These are phyloP conservation scores for Vanrija pseudolonga DNA, from an alignment of 1,284 basidiomycete genomes.

Conservation along the genomic window DNA sequence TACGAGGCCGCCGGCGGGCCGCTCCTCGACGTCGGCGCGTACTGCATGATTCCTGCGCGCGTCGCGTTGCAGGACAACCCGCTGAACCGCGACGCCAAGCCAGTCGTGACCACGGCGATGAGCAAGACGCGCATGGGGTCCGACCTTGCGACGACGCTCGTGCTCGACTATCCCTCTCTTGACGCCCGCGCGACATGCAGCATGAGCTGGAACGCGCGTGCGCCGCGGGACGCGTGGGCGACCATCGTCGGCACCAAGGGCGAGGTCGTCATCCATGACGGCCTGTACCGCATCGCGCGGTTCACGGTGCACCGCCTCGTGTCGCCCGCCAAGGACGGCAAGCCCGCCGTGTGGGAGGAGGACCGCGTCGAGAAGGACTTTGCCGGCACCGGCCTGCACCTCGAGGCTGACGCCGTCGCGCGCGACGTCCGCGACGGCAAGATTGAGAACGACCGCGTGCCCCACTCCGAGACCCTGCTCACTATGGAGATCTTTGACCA, in stretches of 20 bases:
- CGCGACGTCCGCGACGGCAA: constrained; percentile 41
- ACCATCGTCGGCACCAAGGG: constrained; percentile 10
- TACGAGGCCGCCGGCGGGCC: constrained; percentile 52
- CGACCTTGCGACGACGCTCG: constrained; percentile 39
- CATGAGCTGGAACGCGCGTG: constrained; percentile 3
- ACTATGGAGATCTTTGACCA: constrained; percentile 48
- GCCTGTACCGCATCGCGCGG: constrained; percentile 4
- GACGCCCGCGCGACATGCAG: constrained; percentile 22
- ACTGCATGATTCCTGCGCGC: constrained; percentile 18
- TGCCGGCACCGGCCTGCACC: constrained; percentile 38
- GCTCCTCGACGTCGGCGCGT: constrained; percentile 52
- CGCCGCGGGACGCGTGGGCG: constrained; percentile 1
- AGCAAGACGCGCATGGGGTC: constrained; percentile 43
- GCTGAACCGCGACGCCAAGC: constrained; percentile 26
- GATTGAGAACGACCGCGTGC: constrained; percentile 36
- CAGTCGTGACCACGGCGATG: constrained; percentile 37
- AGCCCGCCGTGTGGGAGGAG: constrained; percentile 12
- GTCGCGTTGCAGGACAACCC: constrained; percentile 31
- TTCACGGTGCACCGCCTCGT: constrained; percentile 1
- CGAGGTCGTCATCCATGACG: constrained; percentile 8
- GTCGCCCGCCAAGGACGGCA: neutral
- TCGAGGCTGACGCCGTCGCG: constrained; percentile 50
- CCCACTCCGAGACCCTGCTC: constrained; percentile 40
- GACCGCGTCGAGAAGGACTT: constrained; percentile 30
- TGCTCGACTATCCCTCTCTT: constrained; percentile 40